Base-by-base conservation (phyloP, 257 asterid genomes). In the Cinchona pubescens region DNA sequence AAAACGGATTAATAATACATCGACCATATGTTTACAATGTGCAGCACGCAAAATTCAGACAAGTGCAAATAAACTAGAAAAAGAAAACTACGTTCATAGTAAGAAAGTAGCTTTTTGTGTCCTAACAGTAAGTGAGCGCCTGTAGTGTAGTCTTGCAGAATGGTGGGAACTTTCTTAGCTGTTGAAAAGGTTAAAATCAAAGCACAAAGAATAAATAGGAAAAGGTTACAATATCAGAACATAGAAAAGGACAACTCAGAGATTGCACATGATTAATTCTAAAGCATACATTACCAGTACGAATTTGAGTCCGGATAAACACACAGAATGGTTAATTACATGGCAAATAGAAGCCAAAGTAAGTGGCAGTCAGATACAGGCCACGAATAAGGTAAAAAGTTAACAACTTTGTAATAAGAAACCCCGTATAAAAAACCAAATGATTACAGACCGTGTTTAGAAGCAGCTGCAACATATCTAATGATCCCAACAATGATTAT, bases 391-490 rank as follows among this genome's bases (percentile, higher is more conserved):
- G 60, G 27, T 66, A 66, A 43, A 35, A 64, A 15, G 35, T 10
- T 68, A 19, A 45, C 42, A 68, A 48, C 29, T 35, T 64, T 27
- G 23, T 5, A 14, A 49, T 14, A 15, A 16, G 18, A 15, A n/a
- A n/a, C n/a, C n/a, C n/a, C n/a, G n/a, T n/a, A n/a, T n/a, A n/a
- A 40, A 40, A 40, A 40, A 40, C 45, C 45, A 40, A 40, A 40
- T 40, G 7, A 40, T 40, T 12, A 46, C 51, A 46, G 19, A 46
- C 18, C 6, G 13, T 23, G 16, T 65, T 65, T 16, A 10, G 71
- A 66, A 38, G 9, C 71, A 23, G 69, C 46, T 40, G 69, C 46
- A 35, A 64, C n/a, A 64, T 64, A 64, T 19, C 27, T 64, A 64
- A 5, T 30, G 11, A 14, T 37, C 23, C 23, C 2, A n/a, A n/a